Base-by-base conservation (phyloP, 2,329 filamentous ascomycete species). In the Xylariaceae sp. region DNA sequence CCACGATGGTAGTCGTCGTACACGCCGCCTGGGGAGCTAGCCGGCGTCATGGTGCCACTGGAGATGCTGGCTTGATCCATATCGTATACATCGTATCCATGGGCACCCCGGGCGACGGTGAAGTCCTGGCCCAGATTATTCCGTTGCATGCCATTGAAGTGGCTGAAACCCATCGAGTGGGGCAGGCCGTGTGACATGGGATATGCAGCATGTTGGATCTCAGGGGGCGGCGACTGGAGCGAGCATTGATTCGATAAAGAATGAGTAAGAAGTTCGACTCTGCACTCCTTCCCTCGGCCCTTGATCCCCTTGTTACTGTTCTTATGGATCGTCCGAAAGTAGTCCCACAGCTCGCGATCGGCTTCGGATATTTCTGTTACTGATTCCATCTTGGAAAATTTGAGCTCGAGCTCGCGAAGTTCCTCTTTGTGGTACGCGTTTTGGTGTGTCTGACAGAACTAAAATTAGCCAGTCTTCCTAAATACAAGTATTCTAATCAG, bases 241-340 rank as follows among this genome's bases (percentile, higher is more conserved):
- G 39, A 19, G 33, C 44, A 60, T 47, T 65, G 70, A 16, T 67
- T 64, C 26, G 63, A 66, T 41, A 49, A 28, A 19, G 59, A 58
- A 54, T 52, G 65, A 45, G 56, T 40, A 14, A 61, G 41, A 23
- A 65, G 63, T 41, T 71, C 72, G 51, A 92, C 88, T 56, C 86
- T 87, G 54, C 91, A 82, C 66, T 93, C 90, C 71, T 94, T 95
- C 39, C 95, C 95, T 41, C 95, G 87, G 9, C 95, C 95, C 76
- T 97, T 98, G 79, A 98, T 97, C 1, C 95, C 95, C 75, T 96
- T 96, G 82, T 98, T 98, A 76, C 90, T 93, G 76, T 98, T 96
- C 79, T 96, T 96, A 82, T 96, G 97, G n/a, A 96, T 81, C 0
- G 82, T 82, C 3, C 87, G 84, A 71, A 98, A 95, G 76, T 96